A percentile compares a stretch with the other conserved stretches of the same genome.
Conservation (phyloP, 2,329 filamentous ascomycete species). For the Fonsecaea nubica region DNA sequence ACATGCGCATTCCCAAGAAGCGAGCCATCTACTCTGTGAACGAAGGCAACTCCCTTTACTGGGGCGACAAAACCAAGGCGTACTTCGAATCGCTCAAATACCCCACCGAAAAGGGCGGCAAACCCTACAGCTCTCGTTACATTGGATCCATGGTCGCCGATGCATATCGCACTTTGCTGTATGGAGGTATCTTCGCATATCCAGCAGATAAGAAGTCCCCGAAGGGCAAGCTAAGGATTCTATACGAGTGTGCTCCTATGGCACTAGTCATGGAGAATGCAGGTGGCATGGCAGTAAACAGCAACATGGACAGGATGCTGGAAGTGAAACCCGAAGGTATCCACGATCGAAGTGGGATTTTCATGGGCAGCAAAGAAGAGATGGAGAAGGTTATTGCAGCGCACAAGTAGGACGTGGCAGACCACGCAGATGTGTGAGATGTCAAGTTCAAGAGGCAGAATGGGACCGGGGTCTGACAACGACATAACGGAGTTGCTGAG, state of each 20-base stretch:
- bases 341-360: slow-evolving; percentile 94
- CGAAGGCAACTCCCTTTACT: slow-evolving; percentile 97
- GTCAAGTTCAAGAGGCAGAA: neutral
- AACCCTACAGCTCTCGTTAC: slow-evolving; percentile 93
- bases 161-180: slow-evolving; percentile 92
- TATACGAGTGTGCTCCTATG: slow-evolving; percentile 99
- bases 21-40: slow-evolving; percentile 96
- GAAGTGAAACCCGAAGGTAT: slow-evolving; percentile 89
- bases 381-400: slow-evolving; percentile 91
- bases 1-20: slow-evolving; percentile 84
- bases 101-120: slow-evolving; percentile 69
- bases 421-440: neutral
- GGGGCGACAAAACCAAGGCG: slow-evolving; percentile 82
- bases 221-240: slow-evolving; percentile 95
- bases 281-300: slow-evolving; percentile 89
- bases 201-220: slow-evolving; percentile 97
- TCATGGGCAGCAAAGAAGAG: slow-evolving; percentile 92
- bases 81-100: slow-evolving; percentile 92
- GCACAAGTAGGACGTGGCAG: slow-evolving; percentile 60
- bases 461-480: neutral
- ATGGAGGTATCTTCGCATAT: slow-evolving; percentile 97
- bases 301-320: slow-evolving; percentile 88
- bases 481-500: slow-evolving; percentile 3
- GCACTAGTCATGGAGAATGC: slow-evolving; percentile 99
- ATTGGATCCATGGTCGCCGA: slow-evolving; percentile 96